Conservation (phyloP, 176 grass and related monocot species). For the Echinochloa phyllopogon region DNA sequence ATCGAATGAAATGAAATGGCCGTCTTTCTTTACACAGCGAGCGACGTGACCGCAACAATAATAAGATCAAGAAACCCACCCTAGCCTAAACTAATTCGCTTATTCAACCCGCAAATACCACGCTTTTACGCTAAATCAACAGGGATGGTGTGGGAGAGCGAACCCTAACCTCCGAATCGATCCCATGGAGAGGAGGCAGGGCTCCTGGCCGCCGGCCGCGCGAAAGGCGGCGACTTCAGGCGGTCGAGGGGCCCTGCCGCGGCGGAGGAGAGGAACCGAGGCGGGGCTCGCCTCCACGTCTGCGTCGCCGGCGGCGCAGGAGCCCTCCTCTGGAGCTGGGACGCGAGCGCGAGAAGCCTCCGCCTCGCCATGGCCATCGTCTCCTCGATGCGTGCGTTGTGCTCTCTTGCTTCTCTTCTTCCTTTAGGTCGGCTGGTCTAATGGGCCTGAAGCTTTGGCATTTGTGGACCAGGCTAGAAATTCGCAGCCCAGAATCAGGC, state of each 20-base stretch:
- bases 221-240: slow-evolving; percentile 39
- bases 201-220: slow-evolving; percentile 34
- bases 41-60: not conserved
- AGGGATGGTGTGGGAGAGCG: not conserved
- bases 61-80: slow-evolving; percentile 3
- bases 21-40: not conserved
- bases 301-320: not conserved
- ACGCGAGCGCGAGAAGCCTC: slow-evolving; percentile 52
- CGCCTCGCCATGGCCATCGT: slow-evolving; percentile 66
- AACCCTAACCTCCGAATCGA: slow-evolving; percentile 50
- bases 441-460: not conserved
- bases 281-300: not conserved
- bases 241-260: slow-evolving; percentile 4
- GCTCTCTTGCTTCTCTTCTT: slow-evolving; percentile 21
- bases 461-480: not conserved
- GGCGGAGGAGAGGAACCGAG: slow-evolving; percentile 40
- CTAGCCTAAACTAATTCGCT: slow-evolving; percentile 6
- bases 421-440: slow-evolving; percentile 12
- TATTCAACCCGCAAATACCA: not conserved
- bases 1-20: not conserved
- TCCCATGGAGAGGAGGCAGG: slow-evolving; percentile 35
- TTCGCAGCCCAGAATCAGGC: not conserved
- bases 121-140: not conserved
- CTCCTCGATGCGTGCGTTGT: slow-evolving; percentile 8
- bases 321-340: slow-evolving; percentile 18